Percentiles rank a stretch among this genome's conserved stretches.
Evolutionary conservation across 2,329 filamentous ascomycete genomes (phyloP).

Genomic region (Monosporascus sp.): DNA sequence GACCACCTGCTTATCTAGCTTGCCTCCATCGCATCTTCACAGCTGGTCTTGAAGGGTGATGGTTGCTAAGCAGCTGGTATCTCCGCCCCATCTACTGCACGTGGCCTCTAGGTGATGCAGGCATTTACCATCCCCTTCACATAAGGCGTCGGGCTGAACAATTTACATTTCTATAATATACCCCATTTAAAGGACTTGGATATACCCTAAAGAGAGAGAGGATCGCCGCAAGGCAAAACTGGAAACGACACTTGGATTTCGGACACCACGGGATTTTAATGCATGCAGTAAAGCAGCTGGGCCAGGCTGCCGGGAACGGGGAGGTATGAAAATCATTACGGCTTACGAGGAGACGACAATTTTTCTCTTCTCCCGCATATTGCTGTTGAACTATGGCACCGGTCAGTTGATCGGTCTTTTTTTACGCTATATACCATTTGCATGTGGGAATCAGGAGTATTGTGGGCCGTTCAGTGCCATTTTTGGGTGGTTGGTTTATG

Average conservation of each 20-base stretch:
- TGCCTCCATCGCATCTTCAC: conserved; percentile 15
- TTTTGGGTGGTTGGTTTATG: conserved; percentile 6
- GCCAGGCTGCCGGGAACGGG: conserved; percentile 14
- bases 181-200: conserved; percentile 14
- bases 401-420: conserved; percentile 10
- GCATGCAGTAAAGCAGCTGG: conserved; percentile 7
- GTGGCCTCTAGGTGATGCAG: conserved; percentile 30
- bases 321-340: conserved; percentile 20
- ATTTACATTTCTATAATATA: conserved; percentile 15
- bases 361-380: conserved; percentile 20
- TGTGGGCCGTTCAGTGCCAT: conserved; percentile 6
- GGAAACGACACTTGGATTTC: conserved; percentile 27
- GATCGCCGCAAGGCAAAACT: conserved; percentile 27
- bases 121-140: conserved; percentile 30
- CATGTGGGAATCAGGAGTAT: conserved; percentile 18
- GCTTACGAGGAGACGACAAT: conserved; percentile 24
- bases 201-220: conserved; percentile 22
- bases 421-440: conserved; percentile 19
- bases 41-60: conserved; percentile 33
- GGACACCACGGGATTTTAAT: conserved; percentile 3
- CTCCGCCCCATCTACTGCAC: conserved; percentile 15
- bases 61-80: conserved; percentile 6
- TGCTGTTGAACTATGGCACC: conserved; percentile 11
- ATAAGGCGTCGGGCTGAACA: conserved; percentile 15
- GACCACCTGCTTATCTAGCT: conserved; percentile 82